A percentile compares a stretch with the other conserved stretches of the same genome.
Evolutionary conservation across 805 yeast genomes (phyloP).

Genomic region (Torulaspora delbrueckii): DNA sequence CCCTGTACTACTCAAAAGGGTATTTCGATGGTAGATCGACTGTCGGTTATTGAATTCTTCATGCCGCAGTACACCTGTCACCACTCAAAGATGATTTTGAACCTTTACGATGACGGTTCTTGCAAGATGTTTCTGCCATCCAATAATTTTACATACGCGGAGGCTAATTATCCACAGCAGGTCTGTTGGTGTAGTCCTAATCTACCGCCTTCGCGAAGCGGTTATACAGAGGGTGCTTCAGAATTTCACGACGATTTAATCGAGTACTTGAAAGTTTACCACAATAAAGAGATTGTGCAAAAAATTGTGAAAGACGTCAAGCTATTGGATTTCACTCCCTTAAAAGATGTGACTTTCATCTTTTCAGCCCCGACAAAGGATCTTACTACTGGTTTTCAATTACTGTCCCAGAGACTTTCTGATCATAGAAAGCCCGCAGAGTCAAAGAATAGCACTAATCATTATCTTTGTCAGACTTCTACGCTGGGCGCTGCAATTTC

Average conservation of each 20-base stretch:
- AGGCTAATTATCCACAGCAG: constrained; percentile 56
- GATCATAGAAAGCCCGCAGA: not conserved
- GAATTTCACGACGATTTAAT: constrained; percentile 44
- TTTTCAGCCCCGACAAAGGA: constrained; percentile 51
- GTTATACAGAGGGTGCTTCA: constrained; percentile 1
- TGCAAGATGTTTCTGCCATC: constrained; percentile 55
- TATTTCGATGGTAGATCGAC: constrained; percentile 7
- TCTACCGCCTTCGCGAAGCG: constrained; percentile 16
- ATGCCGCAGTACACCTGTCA: constrained; percentile 46
- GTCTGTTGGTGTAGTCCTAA: constrained; percentile 61
- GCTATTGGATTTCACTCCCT: constrained; percentile 41
- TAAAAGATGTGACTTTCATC: constrained; percentile 47
- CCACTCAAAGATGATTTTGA: constrained; percentile 66
- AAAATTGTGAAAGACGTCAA: constrained; percentile 32
- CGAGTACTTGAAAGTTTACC: constrained; percentile 44
- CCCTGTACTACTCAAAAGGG: constrained; percentile 17
- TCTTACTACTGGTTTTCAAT: constrained; percentile 26
- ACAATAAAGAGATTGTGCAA: constrained; percentile 24
- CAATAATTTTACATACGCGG: constrained; percentile 51
- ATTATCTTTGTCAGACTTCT: constrained; percentile 36
- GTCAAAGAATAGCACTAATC: constrained; percentile 5
- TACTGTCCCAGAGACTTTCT: constrained; percentile 23
- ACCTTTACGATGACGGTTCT: constrained; percentile 43
- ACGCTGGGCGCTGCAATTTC: constrained; percentile 27
- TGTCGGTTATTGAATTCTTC: constrained; percentile 28